These are phyloP conservation scores for Penicillium capsulatum DNA, from an alignment of 2,329 filamentous ascomycete genomes.

Conservation along the genomic window DNA sequence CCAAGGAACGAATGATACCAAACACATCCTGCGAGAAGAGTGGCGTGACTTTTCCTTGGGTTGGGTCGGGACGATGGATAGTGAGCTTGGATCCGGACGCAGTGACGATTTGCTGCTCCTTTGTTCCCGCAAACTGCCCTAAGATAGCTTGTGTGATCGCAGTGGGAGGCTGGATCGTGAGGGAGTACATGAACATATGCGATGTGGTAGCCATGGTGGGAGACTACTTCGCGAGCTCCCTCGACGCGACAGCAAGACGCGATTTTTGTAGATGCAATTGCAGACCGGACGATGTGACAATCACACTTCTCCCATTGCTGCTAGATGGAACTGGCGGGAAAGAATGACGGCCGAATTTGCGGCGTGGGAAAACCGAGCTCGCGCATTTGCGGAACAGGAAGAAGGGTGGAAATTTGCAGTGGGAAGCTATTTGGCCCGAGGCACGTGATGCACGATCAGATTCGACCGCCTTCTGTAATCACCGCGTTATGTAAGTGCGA, in stretches of 20 bases:
- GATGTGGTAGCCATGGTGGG: slow-evolving; percentile 89
- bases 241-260: slow-evolving; percentile 10
- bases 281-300: slow-evolving; percentile 23
- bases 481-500: slow-evolving; percentile 16
- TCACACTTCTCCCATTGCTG: slow-evolving; percentile 39
- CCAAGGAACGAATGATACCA: slow-evolving; percentile 85
- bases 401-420: slow-evolving; percentile 31
- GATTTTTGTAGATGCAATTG: slow-evolving; percentile 18
- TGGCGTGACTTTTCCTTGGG: slow-evolving; percentile 79
- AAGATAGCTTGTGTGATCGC: slow-evolving; percentile 85
- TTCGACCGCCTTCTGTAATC: slow-evolving; percentile 37
- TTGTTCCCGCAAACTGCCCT: slow-evolving; percentile 92
- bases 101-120: slow-evolving; percentile 95
- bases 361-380: slow-evolving; percentile 2
- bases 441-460: slow-evolving; percentile 31
- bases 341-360: slow-evolving; percentile 16
- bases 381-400: slow-evolving; percentile 4
- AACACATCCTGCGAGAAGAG: slow-evolving; percentile 91
- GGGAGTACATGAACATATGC: slow-evolving; percentile 96
- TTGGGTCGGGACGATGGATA: slow-evolving; percentile 78
- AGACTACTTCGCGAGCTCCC: slow-evolving; percentile 21
- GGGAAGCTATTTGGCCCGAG: slow-evolving; percentile 21
- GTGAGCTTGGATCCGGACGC: slow-evolving; percentile 86
- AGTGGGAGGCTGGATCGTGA: slow-evolving; percentile 90
- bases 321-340: slow-evolving; percentile 14